Evolutionary conservation across 257 asterid species (phyloP), one percentile per base, ranked within the genome.

Genomic region (Solanum rostratum): DNA sequence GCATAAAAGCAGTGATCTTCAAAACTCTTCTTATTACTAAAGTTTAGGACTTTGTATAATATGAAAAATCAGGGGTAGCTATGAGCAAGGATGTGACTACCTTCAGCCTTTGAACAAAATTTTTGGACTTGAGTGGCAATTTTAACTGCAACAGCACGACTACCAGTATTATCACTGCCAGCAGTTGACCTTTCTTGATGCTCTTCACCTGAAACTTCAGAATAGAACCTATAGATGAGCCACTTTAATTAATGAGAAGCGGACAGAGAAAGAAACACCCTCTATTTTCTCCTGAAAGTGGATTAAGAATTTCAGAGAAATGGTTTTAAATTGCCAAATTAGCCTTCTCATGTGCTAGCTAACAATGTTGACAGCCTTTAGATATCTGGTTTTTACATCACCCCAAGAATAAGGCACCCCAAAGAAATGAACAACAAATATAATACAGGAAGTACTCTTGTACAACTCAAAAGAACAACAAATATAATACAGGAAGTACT

Each of bases 121-220:
- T 49, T 49, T 49, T 76, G 82, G 62, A 27, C 82, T 27, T 76
- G 82, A 76, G 10, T 76, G 24, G 62, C 27, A 76, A 49, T 76
- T 46, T 49, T 76, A 76, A 76, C 62, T 49, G 82, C 82, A 50
- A 27, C 59, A 76, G 62, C 62, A 76, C 1, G 27, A 76, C 82
- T 49, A 37, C 84, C 50, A 49, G 27, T 80, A 74, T 76, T 87
- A 37, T 86, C 86, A 43, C 60, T 85, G 79, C 78, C 88, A 60
- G 82, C 70, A 46, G 84, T 83, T 85, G 84, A 88, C 85, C 76
- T 83, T 54, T 60, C 76, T 10, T 66, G 62, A 79, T 65, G 63
- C 82, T 85, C 86, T 60, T 29, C 73, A 33, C 87, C 91, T 89
- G 87, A 63, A 60, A 82, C 80, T 81, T 59, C 78, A 84, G 14